Base-by-base conservation (phyloP, 164 flowering plant genomes). In the Vitis amurensis region DNA sequence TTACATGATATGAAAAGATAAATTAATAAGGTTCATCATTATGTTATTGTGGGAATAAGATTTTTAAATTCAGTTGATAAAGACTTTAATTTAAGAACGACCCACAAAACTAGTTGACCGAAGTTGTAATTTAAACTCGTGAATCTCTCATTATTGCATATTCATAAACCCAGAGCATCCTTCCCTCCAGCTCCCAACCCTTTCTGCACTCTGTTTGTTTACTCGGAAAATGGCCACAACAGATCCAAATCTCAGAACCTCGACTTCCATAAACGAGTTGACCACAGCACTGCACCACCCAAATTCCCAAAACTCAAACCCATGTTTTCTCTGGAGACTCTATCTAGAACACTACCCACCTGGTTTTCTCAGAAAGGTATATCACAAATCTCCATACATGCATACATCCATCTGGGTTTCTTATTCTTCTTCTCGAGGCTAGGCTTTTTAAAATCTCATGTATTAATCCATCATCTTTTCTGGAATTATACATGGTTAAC, bases 311-410 rank as follows among this genome's bases (percentile, higher is more conserved):
- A 31, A 51, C 47, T 51, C 30, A 30, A 52, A 13, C 8, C 50
- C n/a, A 37, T 14, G 47, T 49, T 17, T 13, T 52, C 11, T 70
- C 19, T 27, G 55, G 51, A 55, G 44, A 10, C 13, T 27, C 8
- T 29, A 52, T 30, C 57, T 57, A 55, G 59, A 68, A 9, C 77
- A 71, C 4, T 82, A 82, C 66, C 82, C 85, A 12, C 79, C 82
- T 60, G 69, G 65, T 59, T 82, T 82, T 59, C 64, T 29, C 51
- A 70, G 61, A 68, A 82, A 82, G 85, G 85, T 81, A 68, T 29
- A 8, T 1, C 64, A 10, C 64, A 7, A 14, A 13, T 5, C 56
- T n/a, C 11, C 56, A 56, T 23, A 56, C 16, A 56, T 9, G 4
- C 17, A 57, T 8, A 52, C 48, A 27, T 14, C 23, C 6, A 10